A percentile compares a stretch with the other conserved stretches of the same genome.
Conservation (phyloP, 2,329 filamentous ascomycete species). For the Botrytis sinoallii region DNA sequence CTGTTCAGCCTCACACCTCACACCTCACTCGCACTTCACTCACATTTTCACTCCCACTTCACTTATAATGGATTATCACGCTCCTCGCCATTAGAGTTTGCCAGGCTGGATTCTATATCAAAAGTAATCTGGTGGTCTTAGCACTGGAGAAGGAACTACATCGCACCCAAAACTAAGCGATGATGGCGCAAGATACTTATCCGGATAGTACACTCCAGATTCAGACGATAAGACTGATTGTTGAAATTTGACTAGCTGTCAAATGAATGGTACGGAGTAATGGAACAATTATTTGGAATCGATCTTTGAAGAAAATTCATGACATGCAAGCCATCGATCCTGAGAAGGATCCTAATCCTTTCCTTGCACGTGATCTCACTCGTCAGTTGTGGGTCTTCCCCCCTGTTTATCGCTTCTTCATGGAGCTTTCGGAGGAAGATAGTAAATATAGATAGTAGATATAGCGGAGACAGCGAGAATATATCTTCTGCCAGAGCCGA, state of each 20-base stretch:
- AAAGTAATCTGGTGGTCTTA: background rate
- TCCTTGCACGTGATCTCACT: background rate
- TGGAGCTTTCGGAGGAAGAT: conserved; percentile 9
- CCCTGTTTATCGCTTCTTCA: background rate
- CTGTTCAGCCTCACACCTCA: background rate
- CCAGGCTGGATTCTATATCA: background rate
- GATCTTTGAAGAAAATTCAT: background rate
- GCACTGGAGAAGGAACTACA: too few species aligned
- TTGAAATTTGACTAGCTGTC: background rate
- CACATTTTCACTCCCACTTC: background rate
- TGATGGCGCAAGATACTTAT: background rate
- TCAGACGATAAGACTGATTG: background rate
- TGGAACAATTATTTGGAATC: background rate
- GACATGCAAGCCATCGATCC: background rate
- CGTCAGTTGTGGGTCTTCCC: background rate
- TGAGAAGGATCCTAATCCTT: conserved; percentile 3
- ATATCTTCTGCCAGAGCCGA: background rate
- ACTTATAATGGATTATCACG: background rate
- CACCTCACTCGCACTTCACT: background rate
- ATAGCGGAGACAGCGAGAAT: background rate
- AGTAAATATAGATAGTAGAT: background rate
- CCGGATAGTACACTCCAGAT: background rate
- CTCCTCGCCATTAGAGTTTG: background rate
- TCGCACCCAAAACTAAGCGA: background rate
- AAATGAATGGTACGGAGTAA: background rate